Evolutionary conservation across 2,329 filamentous ascomycete genomes (phyloP).

Genomic region (Penicillium sp.): DNA sequence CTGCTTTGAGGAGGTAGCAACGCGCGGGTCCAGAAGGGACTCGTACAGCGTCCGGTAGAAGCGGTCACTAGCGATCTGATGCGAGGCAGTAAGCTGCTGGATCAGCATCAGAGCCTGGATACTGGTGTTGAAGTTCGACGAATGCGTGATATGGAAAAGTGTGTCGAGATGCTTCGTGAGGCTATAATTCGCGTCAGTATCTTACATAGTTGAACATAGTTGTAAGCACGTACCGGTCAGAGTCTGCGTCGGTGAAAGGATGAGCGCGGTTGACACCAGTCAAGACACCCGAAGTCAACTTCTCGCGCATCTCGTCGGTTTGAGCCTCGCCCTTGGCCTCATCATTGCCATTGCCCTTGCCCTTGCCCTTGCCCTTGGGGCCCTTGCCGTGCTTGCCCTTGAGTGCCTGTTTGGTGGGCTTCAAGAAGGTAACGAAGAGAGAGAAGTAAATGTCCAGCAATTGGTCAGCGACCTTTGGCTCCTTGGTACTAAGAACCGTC

Average conservation of each 20-base stretch:
- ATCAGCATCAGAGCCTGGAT: conserved; percentile 93
- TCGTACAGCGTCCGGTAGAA: conserved; percentile 97
- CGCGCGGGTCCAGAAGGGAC: conserved; percentile 82
- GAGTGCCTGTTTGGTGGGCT: conserved; percentile 45
- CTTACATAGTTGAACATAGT: background rate
- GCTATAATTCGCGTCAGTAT: conserved; percentile 40
- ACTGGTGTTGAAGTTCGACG: conserved; percentile 97
- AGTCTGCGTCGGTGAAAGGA: conserved; percentile 80
- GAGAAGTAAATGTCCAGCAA: conserved; percentile 89
- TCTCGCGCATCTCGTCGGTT: conserved; percentile 74
- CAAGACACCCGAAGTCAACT: conserved; percentile 84
- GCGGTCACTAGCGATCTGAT: conserved; percentile 76
- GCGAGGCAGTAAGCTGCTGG: conserved; percentile 78
- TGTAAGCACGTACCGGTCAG: conserved; percentile 56
- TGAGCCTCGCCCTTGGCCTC: conserved; percentile 36
- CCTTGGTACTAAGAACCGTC: conserved; percentile 81
- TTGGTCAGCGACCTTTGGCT: conserved; percentile 72
- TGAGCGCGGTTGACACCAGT: conserved; percentile 95
- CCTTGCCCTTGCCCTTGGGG: conserved; percentile 43
- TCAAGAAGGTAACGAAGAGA: conserved; percentile 77
- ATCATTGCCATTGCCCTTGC: conserved; percentile 38
- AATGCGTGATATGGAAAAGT: conserved; percentile 92
- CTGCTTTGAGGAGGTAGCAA: conserved; percentile 88
- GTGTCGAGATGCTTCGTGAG: conserved; percentile 89
- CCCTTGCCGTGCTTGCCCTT: conserved; percentile 50